Base-by-base conservation (phyloP, 1,284 basidiomycete species). In the Marasmius tenuissimus region DNA sequence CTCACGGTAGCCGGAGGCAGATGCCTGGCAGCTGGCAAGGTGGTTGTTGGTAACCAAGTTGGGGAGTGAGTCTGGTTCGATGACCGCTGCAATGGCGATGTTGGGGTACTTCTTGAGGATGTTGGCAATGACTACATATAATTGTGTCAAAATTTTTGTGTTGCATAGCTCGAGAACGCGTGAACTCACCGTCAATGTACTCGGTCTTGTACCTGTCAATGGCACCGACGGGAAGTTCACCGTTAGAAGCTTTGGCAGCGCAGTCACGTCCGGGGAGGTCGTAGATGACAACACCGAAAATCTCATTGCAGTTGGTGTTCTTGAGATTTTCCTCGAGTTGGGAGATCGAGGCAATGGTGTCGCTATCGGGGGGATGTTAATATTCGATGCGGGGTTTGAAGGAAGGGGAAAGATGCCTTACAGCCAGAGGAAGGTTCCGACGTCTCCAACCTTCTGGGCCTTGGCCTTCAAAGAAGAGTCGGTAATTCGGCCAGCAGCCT, bases 31-130 rank as follows among this genome's bases (percentile, higher is more conserved):
- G 70, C 76, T 77, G 49, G 70, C 67, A 50, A 78, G 76, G 68
- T 69, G 75, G 67, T 77, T 62, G 75, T 81, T 80, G 65, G 78
- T 81, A 63, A 81, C 78, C 62, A 62, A 49, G 50, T 64, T 81
- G 64, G 78, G 78, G 34, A 81, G 71, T 9, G 77, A 78, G 67
- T 79, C 79, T 61, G 79, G 78, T 69, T 81, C 79, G 61, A 79
- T 74, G 64, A 80, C 73, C 45, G 78, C 76, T 49, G 78, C 77
- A 63, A 80, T 74, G 60, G 75, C 75, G 53, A 78, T 75, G 65
- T 75, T 68, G 38, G 78, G 78, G 72, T 72, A 40, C 7, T 27
- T 50, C 51, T 59, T 57, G 47, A 59, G 54, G 58, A 62, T 59
- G 35, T 5, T 49, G 42, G 49, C 50, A 22, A 62, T 62, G n/a